Evolutionary conservation across 2,329 filamentous ascomycete species (phyloP), one percentile per base, ranked within the genome.

Genomic region (Juglanconis sp.): DNA sequence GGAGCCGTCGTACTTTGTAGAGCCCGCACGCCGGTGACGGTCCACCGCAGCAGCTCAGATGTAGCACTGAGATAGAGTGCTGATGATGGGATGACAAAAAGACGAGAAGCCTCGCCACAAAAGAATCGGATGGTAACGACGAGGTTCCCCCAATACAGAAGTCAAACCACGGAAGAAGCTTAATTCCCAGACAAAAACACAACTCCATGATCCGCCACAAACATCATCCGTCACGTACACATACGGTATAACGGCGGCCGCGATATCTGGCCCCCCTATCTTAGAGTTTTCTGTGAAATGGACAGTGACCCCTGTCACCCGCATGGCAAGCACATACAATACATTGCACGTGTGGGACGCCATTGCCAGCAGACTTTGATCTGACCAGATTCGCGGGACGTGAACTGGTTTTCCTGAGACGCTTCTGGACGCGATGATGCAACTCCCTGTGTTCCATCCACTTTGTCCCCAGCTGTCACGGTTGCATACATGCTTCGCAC

Each of bases 61-160:
- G 60, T 62, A 53, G 56, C 53, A 60, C 60, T 40, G 31, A 57
- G 57, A 60, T 56, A 56, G 35, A 57, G 54, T 57, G 32, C 40
- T 61, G 46, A 40, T 36, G 24, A 55, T 47, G 40, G 52, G 47
- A 52, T 51, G 59, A 52, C 47, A 59, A 48, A 32, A 40, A 44
- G 36, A 36, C 3, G n/a, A 46, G 40, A 56, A 32, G 47, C 48
- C 48, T 36, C 36, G 24, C 40, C 31, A 58, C 40, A 44, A 42
- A 58, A 51, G 34, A 17, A 49, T 51, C 50, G 15, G 17, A 48
- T n/a, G 31, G 40, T 9, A 24, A 40, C 30, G 17, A 13, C 13
- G 11, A n/a, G 3, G 32, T 5, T 34, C 3, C 47, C 36, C 24
- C 10, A 49, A 32, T 24, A 10, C 15, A n/a, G 17, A 46, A 46